Evolutionary conservation across 371 early-diverging fungal genomes (phyloP).

Genomic region (Chytridium lagenaria): DNA sequence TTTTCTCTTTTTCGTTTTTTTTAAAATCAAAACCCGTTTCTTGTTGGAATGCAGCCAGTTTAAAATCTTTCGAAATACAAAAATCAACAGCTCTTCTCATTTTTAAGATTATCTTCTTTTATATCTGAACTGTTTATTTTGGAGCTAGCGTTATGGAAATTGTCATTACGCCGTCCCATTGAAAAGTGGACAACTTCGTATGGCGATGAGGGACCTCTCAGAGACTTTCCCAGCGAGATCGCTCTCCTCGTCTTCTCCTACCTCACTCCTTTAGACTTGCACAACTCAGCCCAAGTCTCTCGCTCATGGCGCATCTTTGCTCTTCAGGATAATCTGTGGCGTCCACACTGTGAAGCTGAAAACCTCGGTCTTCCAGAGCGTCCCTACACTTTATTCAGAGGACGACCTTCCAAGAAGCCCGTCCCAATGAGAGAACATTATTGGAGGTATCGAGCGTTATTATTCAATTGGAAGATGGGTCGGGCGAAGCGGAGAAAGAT

Average conservation of each 20-base stretch:
- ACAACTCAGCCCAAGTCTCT: conserved; percentile 20
- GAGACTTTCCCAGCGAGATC: background rate
- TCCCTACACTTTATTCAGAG: background rate
- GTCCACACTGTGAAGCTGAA: background rate
- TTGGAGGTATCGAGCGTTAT: background rate
- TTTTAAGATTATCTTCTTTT: too few species aligned
- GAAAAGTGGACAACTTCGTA: too few species aligned
- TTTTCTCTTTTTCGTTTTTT: too few species aligned
- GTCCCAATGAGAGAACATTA: background rate
- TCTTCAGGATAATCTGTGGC: conserved; percentile 20
- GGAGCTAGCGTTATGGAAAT: too few species aligned
- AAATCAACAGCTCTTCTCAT: too few species aligned
- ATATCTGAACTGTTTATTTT: too few species aligned
- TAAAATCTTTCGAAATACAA: too few species aligned
- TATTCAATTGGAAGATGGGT: background rate
- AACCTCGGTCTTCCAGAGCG: background rate
- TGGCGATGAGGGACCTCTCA: too few species aligned
- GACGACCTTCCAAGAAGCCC: background rate
- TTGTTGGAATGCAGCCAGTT: too few species aligned
- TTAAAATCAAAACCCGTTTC: too few species aligned
- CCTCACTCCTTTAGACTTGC: conserved; percentile 9
- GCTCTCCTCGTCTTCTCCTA: background rate
- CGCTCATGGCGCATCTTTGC: conserved; percentile 3
- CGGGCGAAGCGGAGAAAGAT: background rate
- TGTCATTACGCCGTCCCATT: too few species aligned